Evolutionary conservation across 1,139 yeast species (phyloP), one percentile per base, ranked within the genome.

Genomic region (Suhomyces panamericanus): DNA sequence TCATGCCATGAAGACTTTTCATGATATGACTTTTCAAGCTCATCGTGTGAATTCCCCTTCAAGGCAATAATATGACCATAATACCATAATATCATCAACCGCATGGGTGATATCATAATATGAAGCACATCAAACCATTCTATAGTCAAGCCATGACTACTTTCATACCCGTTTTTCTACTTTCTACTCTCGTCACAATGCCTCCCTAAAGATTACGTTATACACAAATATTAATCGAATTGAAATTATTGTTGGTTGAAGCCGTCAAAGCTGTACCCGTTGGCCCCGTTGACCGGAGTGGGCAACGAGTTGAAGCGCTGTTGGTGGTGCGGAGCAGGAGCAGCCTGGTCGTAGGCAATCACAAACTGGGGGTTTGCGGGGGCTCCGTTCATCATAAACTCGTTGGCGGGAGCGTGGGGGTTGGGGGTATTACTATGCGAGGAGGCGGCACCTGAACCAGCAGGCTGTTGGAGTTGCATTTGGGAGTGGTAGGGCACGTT

Each of bases 251-350:
- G 49, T 32, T 44, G 50, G 31, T 33, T 35, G 38, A 48, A 51
- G 9, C 46, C 49, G 24, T 51, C 55, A 43, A 55, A 56, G 24
- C 57, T 55, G 43, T 54, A 55, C 32, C 49, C 50, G 24, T 54
- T 44, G 24, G 41, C 45, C 31, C 51, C 51, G 39, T 52, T 50
- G 16, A 58, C 56, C 5, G 67, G 66, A 9, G 60, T 62, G 10
- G 70, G 70, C 45, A 64, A 62, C 30, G 65, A 57, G 47, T 61
- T 62, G 45, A 58, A 66, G 38, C 69, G 56, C 41, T 60, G 65
- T 38, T 60, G 66, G 31, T 60, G 66, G 31, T 44, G 49, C 22
- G 43, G 50, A 24, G 35, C 38, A 20, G 39, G 39, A 16, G 35
- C 33, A 10, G 48, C 30, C 16, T 50, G 57, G 33, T 55, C 59